These are phyloP conservation scores for Nakazawaea wyomingensis DNA, from an alignment of 805 yeast genomes.

Conservation along the genomic window DNA sequence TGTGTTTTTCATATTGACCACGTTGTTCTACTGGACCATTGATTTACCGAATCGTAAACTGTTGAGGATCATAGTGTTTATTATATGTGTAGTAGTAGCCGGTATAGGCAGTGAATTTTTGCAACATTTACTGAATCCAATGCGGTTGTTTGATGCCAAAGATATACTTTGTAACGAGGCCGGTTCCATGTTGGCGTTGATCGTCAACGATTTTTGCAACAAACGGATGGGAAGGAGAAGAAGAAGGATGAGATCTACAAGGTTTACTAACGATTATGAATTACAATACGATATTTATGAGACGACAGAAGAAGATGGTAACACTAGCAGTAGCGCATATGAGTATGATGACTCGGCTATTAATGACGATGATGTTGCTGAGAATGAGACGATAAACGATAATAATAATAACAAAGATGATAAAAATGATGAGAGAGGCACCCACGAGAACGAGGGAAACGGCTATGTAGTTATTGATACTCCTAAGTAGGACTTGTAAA, in stretches of 20 bases:
- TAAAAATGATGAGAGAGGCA: no score
- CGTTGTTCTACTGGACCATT: conserved; percentile 41
- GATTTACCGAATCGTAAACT: conserved; percentile 30
- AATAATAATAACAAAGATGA: not conserved
- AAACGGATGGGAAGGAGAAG: conserved; percentile 25
- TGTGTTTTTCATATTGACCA: conserved; percentile 39
- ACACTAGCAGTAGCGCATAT: conserved; percentile 1
- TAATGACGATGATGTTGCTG: not conserved
- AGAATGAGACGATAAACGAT: not conserved
- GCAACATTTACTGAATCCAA: conserved; percentile 39
- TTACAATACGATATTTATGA: not conserved
- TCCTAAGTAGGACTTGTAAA: not conserved
- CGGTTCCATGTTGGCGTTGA: conserved; percentile 7
- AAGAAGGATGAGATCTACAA: conserved; percentile 13
- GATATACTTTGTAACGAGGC: conserved; percentile 27
- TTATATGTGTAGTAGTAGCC: conserved; percentile 38
- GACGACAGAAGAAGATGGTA: not conserved
- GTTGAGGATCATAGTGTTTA: conserved; percentile 28
- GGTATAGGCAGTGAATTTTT: conserved; percentile 44
- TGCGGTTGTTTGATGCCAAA: conserved; percentile 36
- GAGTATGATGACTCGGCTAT: not conserved
- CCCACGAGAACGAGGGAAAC: not conserved
- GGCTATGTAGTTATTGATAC: not conserved
- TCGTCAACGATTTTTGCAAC: conserved; percentile 1
- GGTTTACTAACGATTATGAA: not conserved